Conservation (phyloP, 2,329 filamentous ascomycete genomes). For the Laburnicola sp. region DNA sequence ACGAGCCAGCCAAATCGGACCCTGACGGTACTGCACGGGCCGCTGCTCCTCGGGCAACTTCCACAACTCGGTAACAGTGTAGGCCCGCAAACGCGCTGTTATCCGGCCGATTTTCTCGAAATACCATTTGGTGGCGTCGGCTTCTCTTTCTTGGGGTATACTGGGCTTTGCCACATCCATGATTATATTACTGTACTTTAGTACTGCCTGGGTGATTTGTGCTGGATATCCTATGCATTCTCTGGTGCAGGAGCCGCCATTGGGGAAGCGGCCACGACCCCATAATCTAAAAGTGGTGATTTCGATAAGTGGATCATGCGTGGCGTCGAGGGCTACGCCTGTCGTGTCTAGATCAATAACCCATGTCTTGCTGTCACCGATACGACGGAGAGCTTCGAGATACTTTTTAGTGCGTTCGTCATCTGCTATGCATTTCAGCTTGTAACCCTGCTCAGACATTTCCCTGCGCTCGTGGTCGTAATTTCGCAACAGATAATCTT, state of each 20-base stretch:
- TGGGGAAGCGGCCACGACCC: background rate
- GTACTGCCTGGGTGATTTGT: too few relatives aligned
- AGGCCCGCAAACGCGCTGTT: background rate
- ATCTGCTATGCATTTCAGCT: background rate
- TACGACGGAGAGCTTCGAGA: slow-evolving; percentile 6
- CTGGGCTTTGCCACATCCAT: background rate
- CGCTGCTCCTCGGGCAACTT: background rate
- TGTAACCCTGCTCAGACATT: background rate
- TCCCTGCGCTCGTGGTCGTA: background rate
- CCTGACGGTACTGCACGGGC: too few relatives aligned
- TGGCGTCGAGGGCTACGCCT: background rate
- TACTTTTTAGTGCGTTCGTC: background rate
- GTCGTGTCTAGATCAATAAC: background rate
- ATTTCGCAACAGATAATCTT: background rate
- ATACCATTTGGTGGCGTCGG: background rate
- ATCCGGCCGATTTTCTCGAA: background rate
- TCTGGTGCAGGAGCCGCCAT: too few relatives aligned
- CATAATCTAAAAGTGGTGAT: background rate
- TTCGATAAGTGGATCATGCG: background rate
- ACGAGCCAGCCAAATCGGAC: too few relatives aligned
- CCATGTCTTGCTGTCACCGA: slow-evolving; percentile 13
- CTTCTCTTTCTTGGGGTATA: too few relatives aligned
- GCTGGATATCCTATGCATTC: too few relatives aligned
- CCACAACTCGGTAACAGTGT: background rate
- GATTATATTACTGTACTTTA: background rate